Base-by-base conservation (phyloP, 805 yeast species). In the Kuraishia piskuri region DNA sequence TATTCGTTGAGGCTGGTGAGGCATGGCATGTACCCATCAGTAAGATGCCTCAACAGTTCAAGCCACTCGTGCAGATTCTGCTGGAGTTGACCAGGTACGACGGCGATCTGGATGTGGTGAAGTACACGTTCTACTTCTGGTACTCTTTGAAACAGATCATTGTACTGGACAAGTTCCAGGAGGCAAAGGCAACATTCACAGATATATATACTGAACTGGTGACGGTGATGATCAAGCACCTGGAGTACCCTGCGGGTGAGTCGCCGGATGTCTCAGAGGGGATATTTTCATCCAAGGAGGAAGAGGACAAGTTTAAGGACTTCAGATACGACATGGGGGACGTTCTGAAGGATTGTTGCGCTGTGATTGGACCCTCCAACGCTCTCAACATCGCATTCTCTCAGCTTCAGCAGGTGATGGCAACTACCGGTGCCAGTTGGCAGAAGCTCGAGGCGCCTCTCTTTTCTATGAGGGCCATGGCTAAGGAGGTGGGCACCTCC, bases 281-380 rank as follows among this genome's bases (percentile, higher is more conserved):
- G 12, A 64, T 83, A 20, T 92, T 92, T 61, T 77, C 78, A 48
- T 90, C 88, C 62, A 76, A 74, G 58, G 97, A 90, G 64, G 86
- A 81, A 53, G 96, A 90, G 64, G 99, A 95, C 64, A 88, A 90
- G 67, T 94, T 94, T 67, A 84, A 88, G 62, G 95, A 90, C 55
- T 94, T 92, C 69, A 78, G 99, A 63, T 94, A 94, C 68, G 96
- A 90, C 54, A 88, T 94, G 88, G 98, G 98, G 44, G 98, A 94
- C 66, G 96, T 92, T n/a, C 72, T 94, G 56, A 95, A 95, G 64
- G 96, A 90, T 65, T 90, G 98, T 72, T 88, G 97, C 60, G 88
- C 88, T 1, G 92, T 94, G 2, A 83, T 89, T 47, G 98, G 98
- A 1, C 76, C 95, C 2, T 70, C 79, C 9, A 72, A 69, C 46